Conservation (phyloP, 345 rosid species). For the Acer yangbiense region DNA sequence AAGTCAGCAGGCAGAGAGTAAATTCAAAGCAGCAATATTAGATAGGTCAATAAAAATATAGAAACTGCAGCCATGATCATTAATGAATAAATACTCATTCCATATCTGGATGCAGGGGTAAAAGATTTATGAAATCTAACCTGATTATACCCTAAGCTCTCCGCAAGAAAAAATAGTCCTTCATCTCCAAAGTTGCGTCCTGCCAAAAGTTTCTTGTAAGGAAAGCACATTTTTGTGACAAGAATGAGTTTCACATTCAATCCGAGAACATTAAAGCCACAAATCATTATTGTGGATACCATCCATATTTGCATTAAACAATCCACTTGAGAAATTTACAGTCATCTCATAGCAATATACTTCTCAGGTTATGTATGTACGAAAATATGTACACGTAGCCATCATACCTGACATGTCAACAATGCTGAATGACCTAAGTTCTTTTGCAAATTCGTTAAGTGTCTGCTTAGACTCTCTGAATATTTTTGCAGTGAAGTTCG, state of each 20-base stretch:
- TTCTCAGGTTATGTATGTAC: not conserved
- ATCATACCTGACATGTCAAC: conserved; percentile 95
- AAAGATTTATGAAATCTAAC: conserved; percentile 36
- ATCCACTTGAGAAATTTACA: not conserved
- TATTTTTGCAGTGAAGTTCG: conserved; percentile 63
- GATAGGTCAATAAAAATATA: not conserved
- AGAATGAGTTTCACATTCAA: not conserved
- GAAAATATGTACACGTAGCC: conserved; percentile 3
- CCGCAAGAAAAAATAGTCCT: conserved; percentile 82
- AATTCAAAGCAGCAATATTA: not conserved
- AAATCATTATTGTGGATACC: not conserved
- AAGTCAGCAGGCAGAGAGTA: not conserved
- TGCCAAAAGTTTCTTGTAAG: conserved; percentile 32
- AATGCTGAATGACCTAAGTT: conserved; percentile 67
- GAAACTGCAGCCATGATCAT: conserved; percentile 7
- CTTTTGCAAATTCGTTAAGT: conserved; percentile 82
- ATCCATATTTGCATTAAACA: not conserved
- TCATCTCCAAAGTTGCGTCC: conserved; percentile 95
- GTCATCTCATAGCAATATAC: not conserved
- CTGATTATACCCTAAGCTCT: conserved; percentile 93
- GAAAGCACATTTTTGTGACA: conserved; percentile 18
- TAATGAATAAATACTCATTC: not conserved
- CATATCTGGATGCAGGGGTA: conserved; percentile 11
- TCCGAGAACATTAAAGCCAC: not conserved
- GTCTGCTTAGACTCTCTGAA: conserved; percentile 74